Conservation (phyloP, 371 early-diverging fungal genomes). For the Syncephalis fuscata region DNA sequence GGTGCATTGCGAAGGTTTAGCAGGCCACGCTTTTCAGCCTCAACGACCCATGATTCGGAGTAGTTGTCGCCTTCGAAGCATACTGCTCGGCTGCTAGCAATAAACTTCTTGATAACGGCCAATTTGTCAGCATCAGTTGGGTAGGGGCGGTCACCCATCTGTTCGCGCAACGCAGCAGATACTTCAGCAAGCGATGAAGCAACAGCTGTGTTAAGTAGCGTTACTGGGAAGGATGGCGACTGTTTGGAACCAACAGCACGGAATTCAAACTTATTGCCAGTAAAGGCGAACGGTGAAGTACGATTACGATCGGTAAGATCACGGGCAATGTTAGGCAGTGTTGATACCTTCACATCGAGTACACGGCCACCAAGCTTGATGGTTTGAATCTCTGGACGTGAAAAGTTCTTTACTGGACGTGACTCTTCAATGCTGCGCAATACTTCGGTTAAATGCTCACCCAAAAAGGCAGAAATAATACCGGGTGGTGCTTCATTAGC, state of each 20-base stretch:
- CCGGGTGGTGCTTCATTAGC: conserved; percentile 97
- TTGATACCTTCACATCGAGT: conserved; percentile 86
- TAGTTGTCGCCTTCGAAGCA: conserved; percentile 97
- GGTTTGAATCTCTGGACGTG: conserved; percentile 64
- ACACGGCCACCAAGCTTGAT: conserved; percentile 90
- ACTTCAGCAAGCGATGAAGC: conserved; percentile 67
- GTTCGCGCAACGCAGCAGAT: conserved; percentile 42
- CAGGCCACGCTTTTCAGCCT: conserved; percentile 76
- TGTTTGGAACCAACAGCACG: conserved; percentile 97
- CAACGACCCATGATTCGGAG: conserved; percentile 57
- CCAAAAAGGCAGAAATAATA: conserved; percentile 91
- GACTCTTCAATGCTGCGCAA: conserved; percentile 75
- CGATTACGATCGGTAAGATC: conserved; percentile 98
- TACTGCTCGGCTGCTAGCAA: conserved; percentile 62
- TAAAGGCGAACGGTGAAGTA: conserved; percentile 97
- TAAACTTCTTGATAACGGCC: conserved; percentile 68
- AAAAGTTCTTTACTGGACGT: conserved; percentile 68
- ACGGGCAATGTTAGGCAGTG: conserved; percentile 80
- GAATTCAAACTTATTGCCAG: conserved; percentile 99
- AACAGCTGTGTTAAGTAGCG: conserved; percentile 84
- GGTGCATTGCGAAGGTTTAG: conserved; percentile 80
- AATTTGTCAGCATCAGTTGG: conserved; percentile 78
- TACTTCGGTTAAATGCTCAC: conserved; percentile 87
- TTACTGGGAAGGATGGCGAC: conserved; percentile 90
- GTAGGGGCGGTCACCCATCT: conserved; percentile 59